phyloP scores from a whole-genome alignment of 2,329 filamentous ascomycete species.

The Colletotrichum musae region DNA sequence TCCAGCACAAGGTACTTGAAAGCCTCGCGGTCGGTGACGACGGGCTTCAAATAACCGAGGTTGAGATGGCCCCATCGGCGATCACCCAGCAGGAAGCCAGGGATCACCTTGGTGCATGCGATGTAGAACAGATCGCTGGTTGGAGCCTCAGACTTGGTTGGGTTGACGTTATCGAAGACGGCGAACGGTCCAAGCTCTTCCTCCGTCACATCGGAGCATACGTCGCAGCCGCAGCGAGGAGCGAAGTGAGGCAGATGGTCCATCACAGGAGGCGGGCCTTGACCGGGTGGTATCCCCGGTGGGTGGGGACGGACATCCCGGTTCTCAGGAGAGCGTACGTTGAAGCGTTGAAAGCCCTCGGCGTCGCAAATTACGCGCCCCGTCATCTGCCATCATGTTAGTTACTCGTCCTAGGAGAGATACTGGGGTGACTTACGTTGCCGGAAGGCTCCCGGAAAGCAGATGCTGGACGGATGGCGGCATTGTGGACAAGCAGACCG shows the following conservation, averaged over 20 bases:
- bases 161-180: slow-evolving; percentile 58
- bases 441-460: slow-evolving; percentile 49
- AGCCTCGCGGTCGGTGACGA: slow-evolving; percentile 61
- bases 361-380: slow-evolving; percentile 61
- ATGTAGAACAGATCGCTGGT: slow-evolving; percentile 60
- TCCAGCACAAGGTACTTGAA: slow-evolving; percentile 67
- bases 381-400: slow-evolving; percentile 47
- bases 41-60: slow-evolving; percentile 55
- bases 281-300: not conserved
- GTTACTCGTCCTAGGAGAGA: not conserved
- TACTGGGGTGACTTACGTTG: slow-evolving; percentile 40
- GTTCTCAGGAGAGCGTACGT: slow-evolving; percentile 46
- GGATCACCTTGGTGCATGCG: slow-evolving; percentile 59
- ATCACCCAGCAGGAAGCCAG: slow-evolving; percentile 61
- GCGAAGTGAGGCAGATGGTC: slow-evolving; percentile 58
- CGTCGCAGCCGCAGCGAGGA: slow-evolving; percentile 58
- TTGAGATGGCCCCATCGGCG: slow-evolving; percentile 61
- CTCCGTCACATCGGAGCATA: slow-evolving; percentile 49
- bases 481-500: slow-evolving; percentile 54
- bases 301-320: slow-evolving; percentile 29
- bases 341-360: slow-evolving; percentile 57
- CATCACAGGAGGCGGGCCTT: slow-evolving; percentile 33
- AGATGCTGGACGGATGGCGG: slow-evolving; percentile 36
- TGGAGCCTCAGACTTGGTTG: slow-evolving; percentile 53
- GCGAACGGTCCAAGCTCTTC: slow-evolving; percentile 51